Conservation (phyloP, 2,329 filamentous ascomycete genomes). For the Sporothrix pallida region DNA sequence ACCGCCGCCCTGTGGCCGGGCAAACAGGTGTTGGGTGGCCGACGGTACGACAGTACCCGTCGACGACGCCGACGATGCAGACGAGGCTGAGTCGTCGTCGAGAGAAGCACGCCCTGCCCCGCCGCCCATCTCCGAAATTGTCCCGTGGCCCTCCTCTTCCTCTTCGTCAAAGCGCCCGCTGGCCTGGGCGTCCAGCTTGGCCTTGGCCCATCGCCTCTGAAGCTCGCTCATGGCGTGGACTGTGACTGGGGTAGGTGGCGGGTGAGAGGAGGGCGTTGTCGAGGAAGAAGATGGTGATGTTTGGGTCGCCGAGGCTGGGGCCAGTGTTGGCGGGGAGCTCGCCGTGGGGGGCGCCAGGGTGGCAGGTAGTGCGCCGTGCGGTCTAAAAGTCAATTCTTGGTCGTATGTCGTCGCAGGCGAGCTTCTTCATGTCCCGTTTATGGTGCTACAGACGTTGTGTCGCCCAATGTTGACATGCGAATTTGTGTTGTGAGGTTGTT, state of each 20-base stretch:
- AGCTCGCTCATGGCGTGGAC: conserved; percentile 44
- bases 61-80: conserved; percentile 86
- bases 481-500: background rate
- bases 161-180: conserved; percentile 52
- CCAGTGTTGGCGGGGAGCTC: conserved; percentile 12
- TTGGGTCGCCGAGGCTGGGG: background rate
- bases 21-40: conserved; percentile 73
- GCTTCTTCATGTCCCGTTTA: background rate
- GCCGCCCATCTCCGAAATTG: conserved; percentile 44
- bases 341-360: conserved; percentile 16
- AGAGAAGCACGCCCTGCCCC: conserved; percentile 43
- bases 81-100: conserved; percentile 68
- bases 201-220: conserved; percentile 45
- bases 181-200: conserved; percentile 38
- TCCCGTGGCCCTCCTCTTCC: conserved; percentile 55
- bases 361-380: background rate
- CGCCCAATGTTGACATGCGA: background rate
- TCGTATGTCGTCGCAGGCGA: background rate
- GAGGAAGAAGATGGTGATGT: background rate
- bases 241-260: conserved; percentile 24
- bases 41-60: conserved; percentile 90
- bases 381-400: background rate
- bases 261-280: background rate
- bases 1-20: conserved; percentile 62
- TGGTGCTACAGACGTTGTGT: background rate